Percentiles rank a stretch among this genome's conserved stretches.
phyloP scores from a whole-genome alignment of 495 filamentous ascomycete genomes.

The Penicillium pulvis region DNA sequence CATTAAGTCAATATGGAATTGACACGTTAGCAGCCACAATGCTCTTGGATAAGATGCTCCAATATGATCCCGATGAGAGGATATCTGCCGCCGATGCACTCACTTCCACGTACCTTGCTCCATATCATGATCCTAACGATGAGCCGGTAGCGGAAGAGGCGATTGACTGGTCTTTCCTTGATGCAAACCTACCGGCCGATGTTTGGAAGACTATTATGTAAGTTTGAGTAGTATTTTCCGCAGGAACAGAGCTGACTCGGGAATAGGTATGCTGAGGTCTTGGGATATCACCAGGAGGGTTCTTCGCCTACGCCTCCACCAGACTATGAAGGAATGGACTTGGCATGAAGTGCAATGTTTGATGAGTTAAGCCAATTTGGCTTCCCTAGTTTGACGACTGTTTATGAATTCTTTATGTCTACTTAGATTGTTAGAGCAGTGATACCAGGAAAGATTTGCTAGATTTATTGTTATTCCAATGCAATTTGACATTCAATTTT shows the following conservation, averaged over 20 bases:
- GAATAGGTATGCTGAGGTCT: conserved; percentile 92
- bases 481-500: no score
- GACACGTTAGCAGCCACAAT: conserved; percentile 65
- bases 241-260: neutral
- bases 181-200: conserved; percentile 92
- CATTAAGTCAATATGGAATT: neutral
- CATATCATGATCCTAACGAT: conserved; percentile 95
- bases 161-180: conserved; percentile 98
- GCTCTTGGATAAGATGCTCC: conserved; percentile 91
- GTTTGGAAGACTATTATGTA: conserved; percentile 99
- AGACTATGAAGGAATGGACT: conserved; percentile 21
- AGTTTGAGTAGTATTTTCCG: conserved; percentile 1
- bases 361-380: neutral
- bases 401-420: neutral
- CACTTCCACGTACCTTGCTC: conserved; percentile 84
- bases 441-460: neutral
- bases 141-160: conserved; percentile 92
- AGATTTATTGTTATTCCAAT: neutral
- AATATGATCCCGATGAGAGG: conserved; percentile 89
- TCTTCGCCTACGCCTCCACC: conserved; percentile 1
- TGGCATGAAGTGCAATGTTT: conserved; percentile 10
- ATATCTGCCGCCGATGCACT: conserved; percentile 80
- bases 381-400: neutral
- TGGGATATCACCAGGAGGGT: conserved; percentile 67
- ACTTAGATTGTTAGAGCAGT: neutral